Percentiles rank a stretch among this genome's conserved stretches.
These are phyloP conservation scores for Pythium folliculosum DNA, from an alignment of 352 stramenopile species.

Conservation along the genomic window DNA sequence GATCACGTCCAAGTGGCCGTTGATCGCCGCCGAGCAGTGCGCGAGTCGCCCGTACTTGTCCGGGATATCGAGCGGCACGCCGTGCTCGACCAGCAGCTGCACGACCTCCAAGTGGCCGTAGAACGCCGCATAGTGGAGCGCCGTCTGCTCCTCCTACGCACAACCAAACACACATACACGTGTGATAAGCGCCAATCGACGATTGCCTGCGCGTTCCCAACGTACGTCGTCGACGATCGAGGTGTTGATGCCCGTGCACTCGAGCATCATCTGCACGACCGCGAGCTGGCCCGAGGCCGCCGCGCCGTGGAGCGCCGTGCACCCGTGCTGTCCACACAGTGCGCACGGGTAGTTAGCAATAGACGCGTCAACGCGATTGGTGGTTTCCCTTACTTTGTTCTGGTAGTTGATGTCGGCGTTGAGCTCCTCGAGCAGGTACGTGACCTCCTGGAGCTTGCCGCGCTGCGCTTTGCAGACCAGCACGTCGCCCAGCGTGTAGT, in stretches of 20 bases:
- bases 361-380: too few relatives aligned
- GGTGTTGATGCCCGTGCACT: conserved; percentile 58
- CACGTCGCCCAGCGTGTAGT: conserved; percentile 84
- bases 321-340: conserved; percentile 57
- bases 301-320: conserved; percentile 74
- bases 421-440: conserved; percentile 72
- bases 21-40: conserved; percentile 83
- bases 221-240: conserved; percentile 68
- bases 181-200: too few relatives aligned
- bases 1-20: conserved; percentile 86
- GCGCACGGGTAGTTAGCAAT: neutral
- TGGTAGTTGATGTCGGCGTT: conserved; percentile 85
- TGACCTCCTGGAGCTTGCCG: conserved; percentile 79
- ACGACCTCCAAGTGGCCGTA: conserved; percentile 88
- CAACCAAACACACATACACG: neutral
- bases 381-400: conserved; percentile 56
- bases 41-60: conserved; percentile 85
- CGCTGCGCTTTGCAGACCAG: conserved; percentile 85
- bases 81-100: conserved; percentile 80
- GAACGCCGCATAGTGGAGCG: conserved; percentile 86
- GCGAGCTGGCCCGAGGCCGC: conserved; percentile 79
- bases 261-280: conserved; percentile 80
- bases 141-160: conserved; percentile 71
- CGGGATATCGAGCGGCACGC: conserved; percentile 73
- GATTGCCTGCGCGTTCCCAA: neutral